Conservation (phyloP, 306 rosid species). For the Rosa chinensis region DNA sequence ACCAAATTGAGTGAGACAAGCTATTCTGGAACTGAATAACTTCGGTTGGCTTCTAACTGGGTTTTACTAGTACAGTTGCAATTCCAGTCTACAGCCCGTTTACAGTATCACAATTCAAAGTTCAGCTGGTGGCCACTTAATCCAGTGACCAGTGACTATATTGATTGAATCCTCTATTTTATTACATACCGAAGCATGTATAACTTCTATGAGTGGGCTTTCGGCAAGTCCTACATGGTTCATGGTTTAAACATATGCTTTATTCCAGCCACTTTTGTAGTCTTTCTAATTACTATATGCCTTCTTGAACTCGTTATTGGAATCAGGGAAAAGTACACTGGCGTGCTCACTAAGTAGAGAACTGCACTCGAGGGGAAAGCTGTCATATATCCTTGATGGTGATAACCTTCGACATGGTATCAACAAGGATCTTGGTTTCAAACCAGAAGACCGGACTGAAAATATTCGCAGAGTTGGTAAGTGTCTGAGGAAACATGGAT, state of each 20-base stretch:
- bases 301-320: not conserved
- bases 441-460: constrained; percentile 74
- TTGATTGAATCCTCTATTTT: not conserved
- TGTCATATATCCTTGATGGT: constrained; percentile 84
- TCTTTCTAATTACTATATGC: not conserved
- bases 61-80: not conserved
- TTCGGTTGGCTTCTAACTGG: not conserved
- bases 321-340: constrained; percentile 81
- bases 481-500: constrained; percentile 18
- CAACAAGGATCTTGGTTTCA: constrained; percentile 73
- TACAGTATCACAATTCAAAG: not conserved
- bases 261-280: not conserved
- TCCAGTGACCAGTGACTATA: not conserved
- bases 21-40: not conserved
- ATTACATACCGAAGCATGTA: not conserved
- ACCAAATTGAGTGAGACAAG: not conserved
- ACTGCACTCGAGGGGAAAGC: constrained; percentile 58
- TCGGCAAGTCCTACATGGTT: not conserved
- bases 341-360: constrained; percentile 73
- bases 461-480: constrained; percentile 85
- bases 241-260: not conserved
- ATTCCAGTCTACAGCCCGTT: not conserved
- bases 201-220: not conserved
- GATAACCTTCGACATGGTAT: constrained; percentile 90
- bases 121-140: not conserved